Conservation (phyloP, 768 basidiomycete species). For the Boletus vermiculosoides region DNA sequence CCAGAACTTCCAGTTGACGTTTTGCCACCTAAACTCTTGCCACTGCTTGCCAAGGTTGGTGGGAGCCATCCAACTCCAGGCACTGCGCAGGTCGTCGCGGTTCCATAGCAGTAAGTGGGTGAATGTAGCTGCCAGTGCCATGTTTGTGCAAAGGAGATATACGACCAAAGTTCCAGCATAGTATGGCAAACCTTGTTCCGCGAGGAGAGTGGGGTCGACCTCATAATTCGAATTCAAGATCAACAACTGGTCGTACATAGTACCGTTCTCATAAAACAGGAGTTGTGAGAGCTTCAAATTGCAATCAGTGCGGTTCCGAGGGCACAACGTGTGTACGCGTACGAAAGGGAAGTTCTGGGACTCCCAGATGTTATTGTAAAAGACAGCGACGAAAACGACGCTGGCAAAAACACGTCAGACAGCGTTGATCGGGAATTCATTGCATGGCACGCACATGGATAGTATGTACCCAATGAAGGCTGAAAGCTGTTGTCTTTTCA, state of each 20-base stretch:
- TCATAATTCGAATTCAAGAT: constrained; percentile 54
- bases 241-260: constrained; percentile 47
- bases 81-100: constrained; percentile 43
- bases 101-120: constrained; percentile 56
- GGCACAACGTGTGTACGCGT: constrained; percentile 27
- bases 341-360: constrained; percentile 61
- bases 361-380: constrained; percentile 54
- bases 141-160: constrained; percentile 15
- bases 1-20: constrained; percentile 43
- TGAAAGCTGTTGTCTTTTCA: constrained; percentile 34
- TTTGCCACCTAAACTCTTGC: constrained; percentile 21
- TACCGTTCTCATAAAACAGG: constrained; percentile 52
- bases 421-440: background rate
- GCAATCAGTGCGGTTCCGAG: background rate
- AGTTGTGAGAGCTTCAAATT: constrained; percentile 42
- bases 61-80: constrained; percentile 48
- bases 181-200: constrained; percentile 36
- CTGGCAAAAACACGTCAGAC: constrained; percentile 13
- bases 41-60: constrained; percentile 28
- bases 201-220: constrained; percentile 50
- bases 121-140: constrained; percentile 46
- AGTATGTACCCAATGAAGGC: constrained; percentile 49
- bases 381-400: constrained; percentile 37
- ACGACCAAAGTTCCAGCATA: constrained; percentile 31
- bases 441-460: constrained; percentile 46